Percentiles rank a stretch among this genome's conserved stretches.
These are phyloP conservation scores for Yamadazyma diddensiae DNA, from an alignment of 1,139 yeast genomes.

Conservation along the genomic window DNA sequence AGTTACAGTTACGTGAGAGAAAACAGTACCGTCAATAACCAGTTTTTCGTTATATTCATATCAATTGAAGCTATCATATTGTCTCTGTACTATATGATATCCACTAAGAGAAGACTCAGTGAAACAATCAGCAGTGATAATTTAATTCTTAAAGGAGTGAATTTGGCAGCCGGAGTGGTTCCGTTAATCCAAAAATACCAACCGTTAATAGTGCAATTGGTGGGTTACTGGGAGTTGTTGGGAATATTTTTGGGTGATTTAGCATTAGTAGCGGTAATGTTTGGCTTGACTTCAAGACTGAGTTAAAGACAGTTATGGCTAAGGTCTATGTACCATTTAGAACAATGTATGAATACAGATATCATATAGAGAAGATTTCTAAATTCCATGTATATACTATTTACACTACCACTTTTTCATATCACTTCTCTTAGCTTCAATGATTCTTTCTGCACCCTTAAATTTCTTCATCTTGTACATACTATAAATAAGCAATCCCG, in stretches of 20 bases:
- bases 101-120: constrained; percentile 25
- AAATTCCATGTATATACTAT: constrained; percentile 11
- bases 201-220: constrained; percentile 27
- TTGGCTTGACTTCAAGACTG: constrained; percentile 28
- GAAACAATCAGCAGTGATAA: constrained; percentile 25
- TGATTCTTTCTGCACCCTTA: constrained; percentile 38
- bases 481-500: constrained; percentile 52
- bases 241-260: constrained; percentile 39
- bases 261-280: constrained; percentile 36
- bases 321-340: neutral
- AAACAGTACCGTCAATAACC: constrained; percentile 11
- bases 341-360: neutral
- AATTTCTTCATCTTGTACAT: constrained; percentile 30
- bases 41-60: constrained; percentile 29
- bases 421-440: constrained; percentile 40
- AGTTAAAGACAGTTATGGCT: no score
- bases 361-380: no score
- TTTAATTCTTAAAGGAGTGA: constrained; percentile 27
- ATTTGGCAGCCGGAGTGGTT: constrained; percentile 34
- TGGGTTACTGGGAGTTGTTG: constrained; percentile 38
- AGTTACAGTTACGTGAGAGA: constrained; percentile 24
- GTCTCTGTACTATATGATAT: constrained; percentile 31
- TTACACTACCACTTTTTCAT: constrained; percentile 22
- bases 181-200: constrained; percentile 32
- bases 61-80: constrained; percentile 34